Evolutionary conservation across 2,329 filamentous ascomycete genomes (phyloP), one percentile per base, ranked within the genome.

Genomic region (Ciborinia camelliae): DNA sequence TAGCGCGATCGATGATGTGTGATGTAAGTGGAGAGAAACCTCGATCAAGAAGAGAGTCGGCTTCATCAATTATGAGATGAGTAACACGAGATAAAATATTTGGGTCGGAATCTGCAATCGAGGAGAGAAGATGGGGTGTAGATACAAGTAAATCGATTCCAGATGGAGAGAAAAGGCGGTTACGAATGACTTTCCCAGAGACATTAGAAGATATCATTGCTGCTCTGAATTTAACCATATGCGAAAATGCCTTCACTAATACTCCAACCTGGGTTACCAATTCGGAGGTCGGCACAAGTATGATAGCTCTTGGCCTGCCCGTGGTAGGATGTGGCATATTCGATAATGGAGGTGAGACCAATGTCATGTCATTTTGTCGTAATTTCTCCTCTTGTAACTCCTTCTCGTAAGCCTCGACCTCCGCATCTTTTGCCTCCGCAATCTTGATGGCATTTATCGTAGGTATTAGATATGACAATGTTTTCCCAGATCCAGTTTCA

Each of bases 401-500:
- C 48, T 82, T 81, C 50, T 85, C 81, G 66, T 87, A 86, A 2
- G 84, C 81, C 63, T 85, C 82, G 20, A 86, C 80, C 1, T 83
- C 82, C 0, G 76, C 75, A 68, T 92, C 89, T 15, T 79, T 76
- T 0, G 81, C 80, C 73, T 94, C 91, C 7, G 86, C 87, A 41
- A 85, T 80, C 79, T 99, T 99, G 72, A 99, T 77, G 10, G 91
- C 90, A 77, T 99, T 87, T 61, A 99, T 81, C 20, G 89, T 84
- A 0, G 95, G 96, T 6, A 97, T 78, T 6, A 98, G 80, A 74
- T 99, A 99, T 10, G 95, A 92, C 67, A 99, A 81, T 0, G 95
- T 99, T 81, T 99, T 99, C 66, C 95, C 95, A 0, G 95, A 98
- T 15, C 95, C 95, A 0, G 95, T 99, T 80, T 99, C 95, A 14